Percentiles rank a stretch among this genome's conserved stretches.
Evolutionary conservation across 2,329 filamentous ascomycete species (phyloP).

Genomic region (Clarireedia homoeocarpa): DNA sequence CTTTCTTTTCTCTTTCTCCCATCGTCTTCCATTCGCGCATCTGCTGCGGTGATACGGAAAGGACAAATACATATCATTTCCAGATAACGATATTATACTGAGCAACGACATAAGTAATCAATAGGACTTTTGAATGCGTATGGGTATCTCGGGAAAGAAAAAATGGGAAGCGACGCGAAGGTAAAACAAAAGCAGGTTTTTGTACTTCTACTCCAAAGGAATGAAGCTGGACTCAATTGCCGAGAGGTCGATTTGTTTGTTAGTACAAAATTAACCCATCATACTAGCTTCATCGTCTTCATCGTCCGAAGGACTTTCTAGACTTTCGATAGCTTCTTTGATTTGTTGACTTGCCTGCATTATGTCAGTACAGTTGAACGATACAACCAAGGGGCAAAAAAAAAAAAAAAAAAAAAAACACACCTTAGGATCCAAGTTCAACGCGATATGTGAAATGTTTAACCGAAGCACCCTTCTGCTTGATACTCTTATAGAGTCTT

Average conservation of each 20-base stretch:
- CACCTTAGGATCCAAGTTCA: constrained; percentile 96
- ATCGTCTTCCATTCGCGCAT: too few relatives aligned
- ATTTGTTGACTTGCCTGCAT: constrained; percentile 80
- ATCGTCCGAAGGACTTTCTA: constrained; percentile 44
- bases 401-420: not conserved
- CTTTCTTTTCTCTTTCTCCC: not conserved
- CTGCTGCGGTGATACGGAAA: too few relatives aligned
- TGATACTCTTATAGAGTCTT: constrained; percentile 67
- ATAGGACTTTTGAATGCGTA: too few relatives aligned
- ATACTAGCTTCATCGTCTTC: constrained; percentile 47
- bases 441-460: constrained; percentile 87
- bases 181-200: too few relatives aligned
- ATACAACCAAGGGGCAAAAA: constrained; percentile 1
- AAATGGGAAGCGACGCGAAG: too few relatives aligned
- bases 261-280: constrained; percentile 33
- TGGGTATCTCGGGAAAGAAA: too few relatives aligned
- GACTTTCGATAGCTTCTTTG: constrained; percentile 90
- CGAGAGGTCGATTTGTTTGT: constrained; percentile 2
- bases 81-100: too few relatives aligned
- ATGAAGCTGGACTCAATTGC: not conserved
- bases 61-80: too few relatives aligned
- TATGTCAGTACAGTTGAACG: constrained; percentile 7
- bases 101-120: too few relatives aligned
- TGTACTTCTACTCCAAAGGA: not conserved
- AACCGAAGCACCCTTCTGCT: constrained; percentile 72